These are phyloP conservation scores for Cocos nucifera DNA, from an alignment of 176 grass and related monocot genomes.

Conservation along the genomic window DNA sequence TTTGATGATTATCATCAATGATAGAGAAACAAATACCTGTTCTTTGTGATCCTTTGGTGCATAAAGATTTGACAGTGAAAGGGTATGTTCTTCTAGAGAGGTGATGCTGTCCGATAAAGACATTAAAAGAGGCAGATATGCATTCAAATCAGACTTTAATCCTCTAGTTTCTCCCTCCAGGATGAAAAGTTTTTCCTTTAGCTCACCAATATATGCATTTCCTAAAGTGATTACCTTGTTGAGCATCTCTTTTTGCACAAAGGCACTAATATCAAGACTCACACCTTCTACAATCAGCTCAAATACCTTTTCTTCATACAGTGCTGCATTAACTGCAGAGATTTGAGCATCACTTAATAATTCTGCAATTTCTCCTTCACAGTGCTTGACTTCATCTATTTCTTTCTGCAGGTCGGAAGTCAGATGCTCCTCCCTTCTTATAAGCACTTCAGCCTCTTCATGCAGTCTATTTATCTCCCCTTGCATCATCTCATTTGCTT, in stretches of 20 bases:
- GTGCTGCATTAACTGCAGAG: slow-evolving; percentile 35
- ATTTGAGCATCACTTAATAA: slow-evolving; percentile 41
- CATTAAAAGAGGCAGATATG: slow-evolving; percentile 31
- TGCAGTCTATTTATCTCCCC: slow-evolving; percentile 9
- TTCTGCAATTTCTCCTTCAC: slow-evolving; percentile 37
- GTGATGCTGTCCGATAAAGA: slow-evolving; percentile 44
- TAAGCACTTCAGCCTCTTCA: slow-evolving; percentile 28
- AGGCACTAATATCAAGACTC: slow-evolving; percentile 32
- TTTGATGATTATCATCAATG: slow-evolving; percentile 7
- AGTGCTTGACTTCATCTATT: slow-evolving; percentile 38
- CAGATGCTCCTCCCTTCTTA: slow-evolving; percentile 22
- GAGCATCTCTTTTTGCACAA: slow-evolving; percentile 35
- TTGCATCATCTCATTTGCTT: slow-evolving; percentile 34
- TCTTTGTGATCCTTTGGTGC: slow-evolving; percentile 23
- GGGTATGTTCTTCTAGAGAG: slow-evolving; percentile 41
- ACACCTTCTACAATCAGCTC: slow-evolving; percentile 43
- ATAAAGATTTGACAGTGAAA: slow-evolving; percentile 36
- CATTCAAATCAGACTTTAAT: slow-evolving; percentile 35
- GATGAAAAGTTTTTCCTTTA: slow-evolving; percentile 33
- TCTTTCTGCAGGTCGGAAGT: slow-evolving; percentile 25
- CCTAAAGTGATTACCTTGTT: slow-evolving; percentile 30
- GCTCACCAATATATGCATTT: slow-evolving; percentile 35
- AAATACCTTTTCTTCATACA: slow-evolving; percentile 59
- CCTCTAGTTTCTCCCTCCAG: slow-evolving; percentile 53
- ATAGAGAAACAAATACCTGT: slow-evolving; percentile 22